These are phyloP conservation scores for Cyclanthera cordifolia DNA, from an alignment of 306 rosid species.

Conservation along the genomic window DNA sequence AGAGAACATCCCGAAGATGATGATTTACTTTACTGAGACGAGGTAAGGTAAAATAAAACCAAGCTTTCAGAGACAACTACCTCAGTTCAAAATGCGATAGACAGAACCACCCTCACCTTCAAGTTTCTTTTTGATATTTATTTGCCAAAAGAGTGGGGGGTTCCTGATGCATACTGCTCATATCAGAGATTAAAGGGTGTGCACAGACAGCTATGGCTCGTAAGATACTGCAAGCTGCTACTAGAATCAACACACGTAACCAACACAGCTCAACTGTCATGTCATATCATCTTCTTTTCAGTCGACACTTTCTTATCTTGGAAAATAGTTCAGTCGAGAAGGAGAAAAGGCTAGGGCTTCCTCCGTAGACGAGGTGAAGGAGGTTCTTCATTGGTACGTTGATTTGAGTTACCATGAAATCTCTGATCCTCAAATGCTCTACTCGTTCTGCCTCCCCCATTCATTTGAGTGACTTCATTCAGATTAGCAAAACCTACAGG, in stretches of 20 bases:
- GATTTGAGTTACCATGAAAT: conserved; percentile 53
- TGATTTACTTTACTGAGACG: not conserved
- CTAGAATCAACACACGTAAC: not conserved
- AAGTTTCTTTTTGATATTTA: conserved; percentile 26
- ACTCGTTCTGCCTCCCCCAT: conserved; percentile 45
- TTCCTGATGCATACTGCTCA: not conserved
- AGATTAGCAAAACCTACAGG: conserved; percentile 56
- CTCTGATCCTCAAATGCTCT: conserved; percentile 66
- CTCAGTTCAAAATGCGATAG: conserved; percentile 2
- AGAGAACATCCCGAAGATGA: not conserved
- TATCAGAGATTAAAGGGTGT: not conserved
- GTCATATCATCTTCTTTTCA: conserved; percentile 1
- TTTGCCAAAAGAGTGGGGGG: conserved; percentile 15
- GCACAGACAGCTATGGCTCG: not conserved
- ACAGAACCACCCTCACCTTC: conserved; percentile 26
- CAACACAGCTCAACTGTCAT: not conserved
- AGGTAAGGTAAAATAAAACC: no score
- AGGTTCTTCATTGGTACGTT: conserved; percentile 70
- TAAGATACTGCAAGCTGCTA: conserved; percentile 4
- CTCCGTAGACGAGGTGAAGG: conserved; percentile 67
- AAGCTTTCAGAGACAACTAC: conserved; percentile 14
- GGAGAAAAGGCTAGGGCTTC: conserved; percentile 27
- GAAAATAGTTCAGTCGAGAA: conserved; percentile 11
- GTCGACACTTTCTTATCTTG: not conserved
- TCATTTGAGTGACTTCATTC: conserved; percentile 47